Percentiles rank a stretch among this genome's conserved stretches.
These are phyloP conservation scores for Handroanthus guayacan DNA, from an alignment of 257 asterid genomes.

Conservation along the genomic window DNA sequence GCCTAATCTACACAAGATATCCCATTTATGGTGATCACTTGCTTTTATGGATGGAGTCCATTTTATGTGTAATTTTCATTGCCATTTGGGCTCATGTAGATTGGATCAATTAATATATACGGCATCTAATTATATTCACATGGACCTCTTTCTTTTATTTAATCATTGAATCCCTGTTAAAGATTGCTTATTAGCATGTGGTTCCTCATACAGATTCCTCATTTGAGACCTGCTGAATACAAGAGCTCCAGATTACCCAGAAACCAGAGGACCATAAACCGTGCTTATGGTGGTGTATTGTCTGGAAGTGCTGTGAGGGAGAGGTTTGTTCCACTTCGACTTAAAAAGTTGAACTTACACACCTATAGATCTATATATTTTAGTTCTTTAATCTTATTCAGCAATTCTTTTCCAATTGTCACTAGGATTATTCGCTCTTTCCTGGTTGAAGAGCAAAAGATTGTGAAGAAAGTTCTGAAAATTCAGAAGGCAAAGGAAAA, in stretches of 20 bases:
- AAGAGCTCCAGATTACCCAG: constrained; percentile 73
- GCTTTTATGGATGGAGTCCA: too few relatives aligned
- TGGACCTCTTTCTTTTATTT: background rate
- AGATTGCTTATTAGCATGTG: constrained; percentile 15
- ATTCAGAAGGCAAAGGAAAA: constrained; percentile 52
- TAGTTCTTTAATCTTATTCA: background rate
- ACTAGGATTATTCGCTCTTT: constrained; percentile 51
- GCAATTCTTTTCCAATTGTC: background rate
- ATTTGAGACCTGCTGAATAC: constrained; percentile 76
- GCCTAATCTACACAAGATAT: too few relatives aligned
- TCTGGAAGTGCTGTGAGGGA: constrained; percentile 73
- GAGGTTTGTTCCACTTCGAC: constrained; percentile 45
- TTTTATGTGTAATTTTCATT: too few relatives aligned
- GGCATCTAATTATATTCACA: constrained; percentile 27
- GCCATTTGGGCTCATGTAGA: too few relatives aligned
- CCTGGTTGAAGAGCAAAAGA: constrained; percentile 55
- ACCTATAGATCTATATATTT: background rate
- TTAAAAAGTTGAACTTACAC: background rate
- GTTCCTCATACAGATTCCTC: constrained; percentile 61
- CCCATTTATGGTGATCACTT: too few relatives aligned
- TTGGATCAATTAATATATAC: background rate
- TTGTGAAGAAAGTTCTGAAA: constrained; percentile 56
- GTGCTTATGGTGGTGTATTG: constrained; percentile 75
- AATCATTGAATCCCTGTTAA: background rate
- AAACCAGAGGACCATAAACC: constrained; percentile 74